Evolutionary conservation across 352 stramenopile species (phyloP).

Genomic region (Plasmopara muralis): DNA sequence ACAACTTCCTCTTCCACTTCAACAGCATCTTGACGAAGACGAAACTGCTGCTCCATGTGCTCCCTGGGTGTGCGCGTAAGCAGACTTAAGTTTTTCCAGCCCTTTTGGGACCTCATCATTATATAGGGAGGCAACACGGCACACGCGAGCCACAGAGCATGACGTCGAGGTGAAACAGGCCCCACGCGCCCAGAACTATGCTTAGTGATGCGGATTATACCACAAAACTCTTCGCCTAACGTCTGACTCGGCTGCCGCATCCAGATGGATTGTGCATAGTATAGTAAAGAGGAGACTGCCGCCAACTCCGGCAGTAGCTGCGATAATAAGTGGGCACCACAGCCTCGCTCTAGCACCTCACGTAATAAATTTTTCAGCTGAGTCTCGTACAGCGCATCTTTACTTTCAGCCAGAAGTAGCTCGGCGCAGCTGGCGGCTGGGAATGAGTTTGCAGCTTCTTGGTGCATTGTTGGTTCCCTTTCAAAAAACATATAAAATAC

Average conservation of each 20-base stretch:
- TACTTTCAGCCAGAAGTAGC: conserved; percentile 65
- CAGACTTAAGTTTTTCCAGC: conserved; percentile 65
- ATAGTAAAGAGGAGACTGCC: conserved; percentile 57
- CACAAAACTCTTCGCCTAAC: conserved; percentile 84
- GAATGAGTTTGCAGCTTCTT: conserved; percentile 19
- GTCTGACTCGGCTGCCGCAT: conserved; percentile 60
- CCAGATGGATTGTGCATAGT: conserved; percentile 54
- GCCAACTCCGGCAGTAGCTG: conserved; percentile 71
- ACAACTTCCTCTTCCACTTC: conserved; percentile 3
- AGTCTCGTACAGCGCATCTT: conserved; percentile 64
- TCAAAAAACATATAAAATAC: conserved; percentile 5
- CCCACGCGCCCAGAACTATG: conserved; percentile 4
- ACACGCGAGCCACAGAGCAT: conserved; percentile 52
- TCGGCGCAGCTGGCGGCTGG: conserved; percentile 61
- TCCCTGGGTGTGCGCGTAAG: conserved; percentile 59
- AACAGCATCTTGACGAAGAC: conserved; percentile 30
- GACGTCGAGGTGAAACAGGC: conserved; percentile 32
- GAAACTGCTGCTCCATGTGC: conserved; percentile 74
- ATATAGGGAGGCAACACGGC: conserved; percentile 60
- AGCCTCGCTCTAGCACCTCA: conserved; percentile 67
- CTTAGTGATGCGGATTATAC: conserved; percentile 62
- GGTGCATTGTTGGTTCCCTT: background rate
- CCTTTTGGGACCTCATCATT: conserved; percentile 45
- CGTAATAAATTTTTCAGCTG: conserved; percentile 71
- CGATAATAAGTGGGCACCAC: conserved; percentile 63